phyloP scores from a whole-genome alignment of 495 filamentous ascomycete genomes.

The Darksidea phi region DNA sequence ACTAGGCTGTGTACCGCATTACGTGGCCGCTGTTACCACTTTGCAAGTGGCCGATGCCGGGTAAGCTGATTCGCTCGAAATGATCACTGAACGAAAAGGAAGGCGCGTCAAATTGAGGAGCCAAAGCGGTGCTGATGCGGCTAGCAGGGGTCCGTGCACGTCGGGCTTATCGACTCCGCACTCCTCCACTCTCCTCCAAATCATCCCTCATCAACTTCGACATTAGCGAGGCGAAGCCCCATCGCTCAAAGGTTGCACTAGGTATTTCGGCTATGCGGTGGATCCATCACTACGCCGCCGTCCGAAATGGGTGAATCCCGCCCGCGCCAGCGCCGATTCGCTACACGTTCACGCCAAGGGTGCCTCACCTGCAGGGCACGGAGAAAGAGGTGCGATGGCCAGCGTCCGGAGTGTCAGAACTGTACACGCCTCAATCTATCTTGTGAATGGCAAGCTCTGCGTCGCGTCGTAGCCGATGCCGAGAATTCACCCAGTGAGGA shows the following conservation, averaged over 20 bases:
- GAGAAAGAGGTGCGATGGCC: slow-evolving; percentile 26
- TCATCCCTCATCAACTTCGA: too few species aligned
- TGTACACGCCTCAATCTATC: slow-evolving; percentile 27
- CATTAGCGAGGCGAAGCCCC: background rate
- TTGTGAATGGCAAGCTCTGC: slow-evolving; percentile 26
- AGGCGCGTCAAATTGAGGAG: too few species aligned
- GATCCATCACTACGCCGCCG: background rate
- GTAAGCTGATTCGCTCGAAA: too few species aligned
- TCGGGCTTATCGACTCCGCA: too few species aligned
- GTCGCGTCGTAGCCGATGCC: slow-evolving; percentile 15
- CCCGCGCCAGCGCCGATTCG: background rate
- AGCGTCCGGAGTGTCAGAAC: slow-evolving; percentile 24
- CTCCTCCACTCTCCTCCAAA: too few species aligned
- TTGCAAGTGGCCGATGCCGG: too few species aligned
- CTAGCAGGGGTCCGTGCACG: too few species aligned
- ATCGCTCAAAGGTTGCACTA: background rate
- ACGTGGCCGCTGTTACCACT: too few species aligned
- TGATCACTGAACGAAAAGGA: too few species aligned
- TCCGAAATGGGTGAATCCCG: background rate
- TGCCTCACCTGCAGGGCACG: slow-evolving; percentile 6
- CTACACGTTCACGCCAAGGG: background rate
- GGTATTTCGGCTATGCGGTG: background rate
- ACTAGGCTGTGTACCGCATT: too few species aligned
- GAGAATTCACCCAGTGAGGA: background rate
- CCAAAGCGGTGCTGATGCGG: too few species aligned